Evolutionary conservation across 345 rosid species (phyloP).

Genomic region (Durio zibethinus): DNA sequence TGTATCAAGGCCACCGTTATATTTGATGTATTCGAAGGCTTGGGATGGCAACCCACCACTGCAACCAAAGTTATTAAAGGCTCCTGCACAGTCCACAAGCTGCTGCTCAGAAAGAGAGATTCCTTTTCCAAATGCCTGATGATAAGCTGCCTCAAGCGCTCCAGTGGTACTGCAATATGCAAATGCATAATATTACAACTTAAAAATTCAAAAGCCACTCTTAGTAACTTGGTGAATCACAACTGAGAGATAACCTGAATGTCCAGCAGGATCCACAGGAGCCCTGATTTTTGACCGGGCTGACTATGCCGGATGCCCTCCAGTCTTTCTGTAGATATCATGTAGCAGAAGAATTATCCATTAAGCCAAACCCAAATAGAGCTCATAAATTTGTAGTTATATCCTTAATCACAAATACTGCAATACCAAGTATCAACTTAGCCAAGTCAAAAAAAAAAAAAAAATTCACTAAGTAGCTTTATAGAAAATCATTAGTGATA

Average conservation of each 20-base stretch:
- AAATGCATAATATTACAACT: neutral
- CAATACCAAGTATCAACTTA: neutral
- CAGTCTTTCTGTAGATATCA: constrained; percentile 71
- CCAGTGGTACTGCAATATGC: constrained; percentile 73
- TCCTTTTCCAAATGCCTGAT: constrained; percentile 77
- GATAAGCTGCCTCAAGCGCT: constrained; percentile 98
- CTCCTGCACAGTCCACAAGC: constrained; percentile 95
- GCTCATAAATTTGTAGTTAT: neutral
- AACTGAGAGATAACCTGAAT: constrained; percentile 58
- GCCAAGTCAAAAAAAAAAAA: neutral
- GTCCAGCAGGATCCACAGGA: constrained; percentile 99
- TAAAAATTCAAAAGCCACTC: neutral
- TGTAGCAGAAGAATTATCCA: neutral
- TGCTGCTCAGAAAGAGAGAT: constrained; percentile 94
- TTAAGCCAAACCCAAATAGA: neutral
- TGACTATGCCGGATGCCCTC: constrained; percentile 80
- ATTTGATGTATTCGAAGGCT: constrained; percentile 92
- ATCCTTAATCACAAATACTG: neutral
- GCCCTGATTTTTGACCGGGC: constrained; percentile 90
- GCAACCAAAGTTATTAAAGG: constrained; percentile 90
- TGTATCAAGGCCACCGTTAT: constrained; percentile 91
- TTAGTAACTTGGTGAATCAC: neutral
- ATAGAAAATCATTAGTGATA: neutral
- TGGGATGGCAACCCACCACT: constrained; percentile 95
- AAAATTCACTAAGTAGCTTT: neutral